Conservation (phyloP, 345 rosid genomes). For the Euphorbia lathyris region DNA sequence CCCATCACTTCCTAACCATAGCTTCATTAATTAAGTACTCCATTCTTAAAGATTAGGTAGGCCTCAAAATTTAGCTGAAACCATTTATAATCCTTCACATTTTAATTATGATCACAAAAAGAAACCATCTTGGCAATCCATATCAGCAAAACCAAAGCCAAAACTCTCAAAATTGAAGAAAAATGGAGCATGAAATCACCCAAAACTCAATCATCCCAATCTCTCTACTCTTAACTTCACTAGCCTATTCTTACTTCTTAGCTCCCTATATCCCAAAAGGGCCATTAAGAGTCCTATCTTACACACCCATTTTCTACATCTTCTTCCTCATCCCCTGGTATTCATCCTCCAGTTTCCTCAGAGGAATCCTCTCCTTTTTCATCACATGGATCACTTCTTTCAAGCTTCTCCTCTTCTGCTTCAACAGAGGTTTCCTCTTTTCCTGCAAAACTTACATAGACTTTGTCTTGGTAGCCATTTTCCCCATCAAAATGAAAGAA, state of each 20-base stretch:
- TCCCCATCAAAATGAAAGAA: neutral
- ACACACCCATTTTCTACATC: neutral
- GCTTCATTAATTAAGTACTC: too few species aligned
- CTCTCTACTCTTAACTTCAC: neutral
- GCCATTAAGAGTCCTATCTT: neutral
- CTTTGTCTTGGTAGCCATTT: neutral
- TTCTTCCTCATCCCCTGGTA: neutral
- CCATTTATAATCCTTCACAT: too few species aligned
- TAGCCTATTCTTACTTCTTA: conserved; percentile 4
- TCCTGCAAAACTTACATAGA: neutral
- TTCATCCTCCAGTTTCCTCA: neutral
- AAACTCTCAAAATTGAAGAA: neutral
- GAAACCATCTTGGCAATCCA: too few species aligned
- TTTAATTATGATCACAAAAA: too few species aligned
- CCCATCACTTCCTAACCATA: too few species aligned
- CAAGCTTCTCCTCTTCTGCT: conserved; percentile 2
- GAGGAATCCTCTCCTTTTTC: conserved; percentile 2
- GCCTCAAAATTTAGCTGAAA: too few species aligned
- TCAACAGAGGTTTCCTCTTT: neutral
- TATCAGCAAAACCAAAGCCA: too few species aligned
- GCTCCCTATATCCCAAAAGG: conserved; percentile 1
- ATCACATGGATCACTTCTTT: conserved; percentile 12
- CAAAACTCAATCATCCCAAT: conserved; percentile 1
- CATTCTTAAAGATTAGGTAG: too few species aligned
- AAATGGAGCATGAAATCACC: neutral